A percentile compares a stretch with the other conserved stretches of the same genome.
Evolutionary conservation across 2,329 filamentous ascomycete species (phyloP).

Genomic region (Penicillium sp.): DNA sequence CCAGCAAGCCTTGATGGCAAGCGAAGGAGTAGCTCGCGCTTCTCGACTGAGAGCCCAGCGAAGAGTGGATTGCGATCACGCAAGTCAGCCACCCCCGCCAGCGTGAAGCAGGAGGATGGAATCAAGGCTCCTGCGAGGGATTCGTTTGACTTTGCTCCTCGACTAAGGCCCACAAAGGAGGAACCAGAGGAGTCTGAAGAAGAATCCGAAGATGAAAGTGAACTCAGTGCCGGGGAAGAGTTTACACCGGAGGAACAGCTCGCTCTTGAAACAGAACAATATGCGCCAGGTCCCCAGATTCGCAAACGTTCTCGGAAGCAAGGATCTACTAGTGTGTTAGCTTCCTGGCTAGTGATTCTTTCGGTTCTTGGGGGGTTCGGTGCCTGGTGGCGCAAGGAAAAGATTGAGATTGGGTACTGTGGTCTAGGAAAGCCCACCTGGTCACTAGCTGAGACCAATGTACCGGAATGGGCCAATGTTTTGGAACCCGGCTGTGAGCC

Average conservation of each 20-base stretch:
- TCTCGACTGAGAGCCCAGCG: conserved; percentile 34
- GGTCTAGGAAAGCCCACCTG: conserved; percentile 71
- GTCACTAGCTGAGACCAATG: conserved; percentile 59
- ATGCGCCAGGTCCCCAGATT: conserved; percentile 20
- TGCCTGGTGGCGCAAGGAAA: conserved; percentile 89
- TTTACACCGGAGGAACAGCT: conserved; percentile 91
- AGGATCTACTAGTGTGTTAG: conserved; percentile 56
- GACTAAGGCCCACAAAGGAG: conserved; percentile 32
- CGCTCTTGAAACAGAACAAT: conserved; percentile 71
- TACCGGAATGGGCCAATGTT: conserved; percentile 72
- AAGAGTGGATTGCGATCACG: conserved; percentile 31
- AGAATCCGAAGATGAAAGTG: conserved; percentile 47
- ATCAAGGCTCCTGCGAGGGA: conserved; percentile 57
- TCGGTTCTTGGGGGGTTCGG: conserved; percentile 72
- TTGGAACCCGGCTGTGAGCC: conserved; percentile 82
- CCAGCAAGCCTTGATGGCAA: conserved; percentile 42
- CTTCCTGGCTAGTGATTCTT: conserved; percentile 70
- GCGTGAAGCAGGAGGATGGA: conserved; percentile 53
- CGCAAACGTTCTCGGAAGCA: conserved; percentile 35
- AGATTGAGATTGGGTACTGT: conserved; percentile 94
- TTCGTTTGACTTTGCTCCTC: conserved; percentile 60
- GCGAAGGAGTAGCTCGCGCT: conserved; percentile 52
- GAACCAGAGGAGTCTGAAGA: conserved; percentile 41
- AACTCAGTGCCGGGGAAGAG: conserved; percentile 71
- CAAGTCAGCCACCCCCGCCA: conserved; percentile 33